Conservation (phyloP, 371 early-diverging fungal genomes). For the Zychaea mexicana region DNA sequence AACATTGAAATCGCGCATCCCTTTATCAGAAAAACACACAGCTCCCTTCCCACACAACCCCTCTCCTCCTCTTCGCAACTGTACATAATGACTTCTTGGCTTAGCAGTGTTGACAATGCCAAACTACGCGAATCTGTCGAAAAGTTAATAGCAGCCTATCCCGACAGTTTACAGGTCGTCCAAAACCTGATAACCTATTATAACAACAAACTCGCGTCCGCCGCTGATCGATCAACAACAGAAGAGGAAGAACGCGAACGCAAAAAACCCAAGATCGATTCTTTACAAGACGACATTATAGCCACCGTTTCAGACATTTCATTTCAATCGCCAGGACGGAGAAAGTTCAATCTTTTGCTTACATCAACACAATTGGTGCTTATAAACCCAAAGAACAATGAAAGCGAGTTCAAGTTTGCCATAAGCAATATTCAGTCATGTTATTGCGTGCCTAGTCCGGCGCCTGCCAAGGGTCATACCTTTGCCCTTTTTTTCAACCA, state of each 20-base stretch:
- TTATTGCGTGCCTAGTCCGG: conserved; percentile 52
- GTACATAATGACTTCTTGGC: conserved; percentile 21
- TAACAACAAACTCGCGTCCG: conserved; percentile 16
- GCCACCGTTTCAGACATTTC: conserved; percentile 31
- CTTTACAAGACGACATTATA: conserved; percentile 6
- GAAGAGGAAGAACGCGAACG: conserved; percentile 22
- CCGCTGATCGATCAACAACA: not conserved
- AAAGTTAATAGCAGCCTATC: conserved; percentile 28
- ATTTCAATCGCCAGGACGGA: conserved; percentile 39
- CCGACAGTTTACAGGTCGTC: conserved; percentile 32
- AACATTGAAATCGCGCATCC: no score
- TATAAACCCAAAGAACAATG: conserved; percentile 23
- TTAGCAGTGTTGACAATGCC: conserved; percentile 34
- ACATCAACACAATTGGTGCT: conserved; percentile 24
- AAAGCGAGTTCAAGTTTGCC: conserved; percentile 21
- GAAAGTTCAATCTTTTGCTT: conserved; percentile 33
- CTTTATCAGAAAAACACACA: no score
- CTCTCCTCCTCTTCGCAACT: not conserved
- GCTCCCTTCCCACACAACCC: no score
- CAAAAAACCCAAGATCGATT: conserved; percentile 32
- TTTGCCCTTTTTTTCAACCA: conserved; percentile 32
- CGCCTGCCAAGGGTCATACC: conserved; percentile 37
- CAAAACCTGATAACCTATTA: conserved; percentile 34
- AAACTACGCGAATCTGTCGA: conserved; percentile 29
- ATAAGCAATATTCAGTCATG: conserved; percentile 28